phyloP scores from a whole-genome alignment of 2,329 filamentous ascomycete species.

The Fusarium sp. region DNA sequence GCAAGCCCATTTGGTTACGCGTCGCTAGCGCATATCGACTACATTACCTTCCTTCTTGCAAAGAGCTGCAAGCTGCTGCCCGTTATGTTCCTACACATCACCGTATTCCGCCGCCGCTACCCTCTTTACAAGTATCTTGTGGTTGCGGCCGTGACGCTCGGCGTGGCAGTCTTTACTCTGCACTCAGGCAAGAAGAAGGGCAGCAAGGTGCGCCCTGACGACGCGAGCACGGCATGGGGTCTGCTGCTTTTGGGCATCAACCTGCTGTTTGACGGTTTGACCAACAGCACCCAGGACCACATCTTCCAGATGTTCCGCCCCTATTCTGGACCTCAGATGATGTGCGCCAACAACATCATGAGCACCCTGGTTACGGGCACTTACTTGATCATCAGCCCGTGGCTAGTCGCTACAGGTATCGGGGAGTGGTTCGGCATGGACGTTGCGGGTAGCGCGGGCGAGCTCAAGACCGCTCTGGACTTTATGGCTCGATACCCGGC shows the following conservation, averaged over 20 bases:
- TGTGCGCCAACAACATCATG: slow-evolving; percentile 97
- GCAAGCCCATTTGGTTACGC: slow-evolving; percentile 98
- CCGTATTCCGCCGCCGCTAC: slow-evolving; percentile 89
- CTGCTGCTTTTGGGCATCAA: slow-evolving; percentile 89
- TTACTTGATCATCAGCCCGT: slow-evolving; percentile 86
- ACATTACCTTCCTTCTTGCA: slow-evolving; percentile 96
- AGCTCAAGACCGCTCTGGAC: slow-evolving; percentile 82
- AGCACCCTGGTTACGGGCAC: slow-evolving; percentile 81
- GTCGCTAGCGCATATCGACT: slow-evolving; percentile 92
- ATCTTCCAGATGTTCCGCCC: slow-evolving; percentile 86
- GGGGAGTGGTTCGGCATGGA: slow-evolving; percentile 78
- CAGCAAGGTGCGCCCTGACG: slow-evolving; percentile 57
- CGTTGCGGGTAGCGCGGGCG: slow-evolving; percentile 76
- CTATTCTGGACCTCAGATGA: slow-evolving; percentile 97
- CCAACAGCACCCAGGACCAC: slow-evolving; percentile 96
- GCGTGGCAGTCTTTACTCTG: slow-evolving; percentile 95
- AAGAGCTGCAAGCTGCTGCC: slow-evolving; percentile 99
- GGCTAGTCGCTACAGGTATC: slow-evolving; percentile 77
- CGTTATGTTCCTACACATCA: slow-evolving; percentile 97
- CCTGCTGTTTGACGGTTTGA: slow-evolving; percentile 94
- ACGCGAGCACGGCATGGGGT: slow-evolving; percentile 81
- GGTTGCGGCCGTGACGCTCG: slow-evolving; percentile 89
- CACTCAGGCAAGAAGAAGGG: slow-evolving; percentile 75
- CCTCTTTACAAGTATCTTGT: slow-evolving; percentile 97
- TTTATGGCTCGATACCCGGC: slow-evolving; percentile 86